Evolutionary conservation across 768 basidiomycete species (phyloP).

Genomic region (Pholiota conissans): DNA sequence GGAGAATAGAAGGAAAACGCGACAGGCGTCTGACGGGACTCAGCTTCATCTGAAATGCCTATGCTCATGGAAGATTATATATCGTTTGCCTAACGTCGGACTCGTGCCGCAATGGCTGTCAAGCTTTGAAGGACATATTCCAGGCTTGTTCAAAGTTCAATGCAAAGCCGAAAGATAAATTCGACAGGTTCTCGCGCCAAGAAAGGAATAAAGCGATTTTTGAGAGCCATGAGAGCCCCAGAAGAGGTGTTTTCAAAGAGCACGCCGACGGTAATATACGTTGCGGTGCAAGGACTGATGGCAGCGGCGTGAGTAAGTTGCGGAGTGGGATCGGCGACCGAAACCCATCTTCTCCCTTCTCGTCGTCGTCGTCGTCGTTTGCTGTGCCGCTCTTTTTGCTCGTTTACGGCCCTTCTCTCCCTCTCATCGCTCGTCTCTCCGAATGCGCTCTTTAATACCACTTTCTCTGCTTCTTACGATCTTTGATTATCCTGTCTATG

Average conservation of each 20-base stretch:
- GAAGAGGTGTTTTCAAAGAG: too few relatives aligned
- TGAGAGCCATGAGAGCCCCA: too few relatives aligned
- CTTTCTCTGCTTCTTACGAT: constrained; percentile 41
- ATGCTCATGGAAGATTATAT: background rate
- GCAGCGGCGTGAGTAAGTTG: background rate
- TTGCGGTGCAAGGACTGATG: background rate
- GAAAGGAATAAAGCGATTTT: background rate
- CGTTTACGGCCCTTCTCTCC: constrained; percentile 8
- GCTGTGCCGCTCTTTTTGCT: constrained; percentile 21
- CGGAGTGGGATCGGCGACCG: background rate
- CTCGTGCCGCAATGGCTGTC: background rate
- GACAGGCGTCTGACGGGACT: background rate
- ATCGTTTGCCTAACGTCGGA: background rate
- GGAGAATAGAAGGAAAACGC: background rate
- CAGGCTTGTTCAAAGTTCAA: background rate
- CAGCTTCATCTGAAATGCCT: background rate
- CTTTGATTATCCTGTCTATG: constrained; percentile 36
- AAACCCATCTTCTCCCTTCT: background rate
- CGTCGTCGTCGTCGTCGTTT: constrained; percentile 11
- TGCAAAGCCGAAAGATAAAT: background rate
- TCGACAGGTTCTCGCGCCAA: background rate
- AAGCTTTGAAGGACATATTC: too few relatives aligned
- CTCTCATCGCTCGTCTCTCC: constrained; percentile 21
- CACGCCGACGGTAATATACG: background rate
- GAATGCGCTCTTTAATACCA: constrained; percentile 42